These are phyloP conservation scores for Leersia perrieri DNA, from an alignment of 176 grass and related monocot genomes.

Conservation along the genomic window DNA sequence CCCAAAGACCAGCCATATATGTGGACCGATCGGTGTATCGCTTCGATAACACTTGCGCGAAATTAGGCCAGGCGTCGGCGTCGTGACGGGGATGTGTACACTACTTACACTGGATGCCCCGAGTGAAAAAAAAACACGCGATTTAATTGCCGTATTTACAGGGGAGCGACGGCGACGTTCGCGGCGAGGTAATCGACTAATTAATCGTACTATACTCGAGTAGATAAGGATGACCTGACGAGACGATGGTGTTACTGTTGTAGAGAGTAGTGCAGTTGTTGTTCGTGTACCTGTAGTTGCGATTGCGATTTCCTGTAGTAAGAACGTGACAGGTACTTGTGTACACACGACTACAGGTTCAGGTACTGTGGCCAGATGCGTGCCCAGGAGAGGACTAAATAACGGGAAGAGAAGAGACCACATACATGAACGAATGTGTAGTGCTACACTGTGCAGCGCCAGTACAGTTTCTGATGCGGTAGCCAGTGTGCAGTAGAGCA, in stretches of 20 bases:
- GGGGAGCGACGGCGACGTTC: neutral
- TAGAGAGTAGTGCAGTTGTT: neutral
- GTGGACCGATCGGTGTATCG: too few relatives aligned
- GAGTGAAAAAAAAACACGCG: neutral
- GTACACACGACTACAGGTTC: neutral
- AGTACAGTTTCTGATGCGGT: neutral
- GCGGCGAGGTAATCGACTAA: too few relatives aligned
- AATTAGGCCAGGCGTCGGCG: slow-evolving; percentile 29
- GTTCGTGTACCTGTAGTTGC: neutral
- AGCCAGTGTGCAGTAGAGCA: neutral
- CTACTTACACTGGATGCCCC: too few relatives aligned
- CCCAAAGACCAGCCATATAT: neutral
- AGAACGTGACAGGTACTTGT: neutral
- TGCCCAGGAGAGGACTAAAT: neutral
- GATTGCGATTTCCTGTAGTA: neutral
- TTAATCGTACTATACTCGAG: neutral
- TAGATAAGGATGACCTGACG: neutral
- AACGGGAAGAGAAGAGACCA: neutral
- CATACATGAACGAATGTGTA: neutral
- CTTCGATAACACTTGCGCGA: neutral
- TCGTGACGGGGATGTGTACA: neutral
- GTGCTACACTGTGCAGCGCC: neutral
- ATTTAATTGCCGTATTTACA: neutral
- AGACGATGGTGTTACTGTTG: neutral
- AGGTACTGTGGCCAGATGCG: too few relatives aligned